phyloP scores from a whole-genome alignment of 306 rosid genomes.

The Dryas drummondii region DNA sequence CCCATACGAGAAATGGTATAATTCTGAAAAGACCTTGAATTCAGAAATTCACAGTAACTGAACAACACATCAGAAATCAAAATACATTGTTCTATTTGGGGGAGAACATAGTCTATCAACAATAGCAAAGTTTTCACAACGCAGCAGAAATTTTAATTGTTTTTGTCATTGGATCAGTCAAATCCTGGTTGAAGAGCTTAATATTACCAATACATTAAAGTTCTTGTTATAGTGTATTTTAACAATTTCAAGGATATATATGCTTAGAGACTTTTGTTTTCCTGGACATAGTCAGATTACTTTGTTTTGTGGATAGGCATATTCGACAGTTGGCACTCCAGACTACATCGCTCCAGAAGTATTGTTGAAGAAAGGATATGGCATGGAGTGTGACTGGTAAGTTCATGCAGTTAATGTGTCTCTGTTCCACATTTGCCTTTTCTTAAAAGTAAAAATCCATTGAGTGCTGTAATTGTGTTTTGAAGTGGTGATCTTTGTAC shows the following conservation, averaged over 20 bases:
- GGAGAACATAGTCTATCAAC: not conserved
- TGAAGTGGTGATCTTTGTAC: conserved; percentile 18
- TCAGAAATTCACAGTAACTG: not conserved
- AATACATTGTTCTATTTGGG: not conserved
- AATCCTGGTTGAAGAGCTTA: not conserved
- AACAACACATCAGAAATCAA: not conserved
- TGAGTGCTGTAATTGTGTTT: not conserved
- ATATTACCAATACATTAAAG: not conserved
- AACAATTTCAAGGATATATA: not conserved
- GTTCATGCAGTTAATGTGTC: conserved; percentile 19
- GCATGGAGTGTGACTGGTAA: conserved; percentile 90
- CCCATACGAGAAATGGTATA: not conserved
- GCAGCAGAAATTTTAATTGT: not conserved
- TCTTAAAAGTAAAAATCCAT: not conserved
- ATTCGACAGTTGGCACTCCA: conserved; percentile 91
- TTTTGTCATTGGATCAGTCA: not conserved
- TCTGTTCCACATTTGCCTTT: not conserved
- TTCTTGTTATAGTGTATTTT: not conserved
- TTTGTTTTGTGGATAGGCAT: conserved; percentile 61
- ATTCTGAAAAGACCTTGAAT: not conserved
- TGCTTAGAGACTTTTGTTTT: not conserved
- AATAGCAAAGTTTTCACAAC: not conserved
- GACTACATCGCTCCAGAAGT: conserved; percentile 95
- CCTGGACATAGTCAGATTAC: not conserved
- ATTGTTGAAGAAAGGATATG: conserved; percentile 79